Base-by-base conservation (phyloP, 495 filamentous ascomycete genomes). In the Cercophora scortea region DNA sequence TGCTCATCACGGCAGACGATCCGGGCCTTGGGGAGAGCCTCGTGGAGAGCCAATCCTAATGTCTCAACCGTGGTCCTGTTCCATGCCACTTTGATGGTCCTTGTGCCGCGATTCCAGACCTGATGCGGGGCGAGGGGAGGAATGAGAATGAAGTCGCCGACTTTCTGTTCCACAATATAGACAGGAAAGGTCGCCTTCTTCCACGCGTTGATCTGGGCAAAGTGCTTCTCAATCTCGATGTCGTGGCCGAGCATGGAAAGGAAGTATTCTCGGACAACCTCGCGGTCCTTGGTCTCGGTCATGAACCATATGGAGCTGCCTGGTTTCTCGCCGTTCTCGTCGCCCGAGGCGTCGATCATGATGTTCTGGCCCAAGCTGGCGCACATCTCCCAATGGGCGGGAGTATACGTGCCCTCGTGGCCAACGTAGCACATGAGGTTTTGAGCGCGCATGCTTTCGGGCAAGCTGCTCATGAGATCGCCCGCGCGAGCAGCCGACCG, bases 401-500 rank as follows among this genome's bases (percentile, higher is more conserved):
- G 91, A 0, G 93, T 98, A 62, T 94, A 98, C 2, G 93, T 98
- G 0, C 93, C 93, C 70, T 98, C 93, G 59, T 96, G 93, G 2
- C 93, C 93, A 57, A 96, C 85, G 63, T 98, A 98, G 69, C 91
- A 96, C 92, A 96, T 96, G 61, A 98, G 76, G 52, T 98, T 98
- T 54, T 94, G 85, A 7, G 93, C 93, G 16, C 90, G 81, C 87
- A 95, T 93, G 17, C 82, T 72, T 11, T 76, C 67, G 0, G 90
- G 88, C n/a, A 98, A 78, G 55, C 85, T 89, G 64, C 89, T 90
- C 93, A 98, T 98, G 25, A 98, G 68, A 59, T 98, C 93, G 7
- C 89, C 90, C 3, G 90, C 83, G 4, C 69, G 62, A 2, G 73
- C 71, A 6, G 64, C 52, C 0, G 68, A 61, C 13, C 56, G 63